These are phyloP conservation scores for Apiospora hydei DNA, from an alignment of 2,329 filamentous ascomycete genomes.

Conservation along the genomic window DNA sequence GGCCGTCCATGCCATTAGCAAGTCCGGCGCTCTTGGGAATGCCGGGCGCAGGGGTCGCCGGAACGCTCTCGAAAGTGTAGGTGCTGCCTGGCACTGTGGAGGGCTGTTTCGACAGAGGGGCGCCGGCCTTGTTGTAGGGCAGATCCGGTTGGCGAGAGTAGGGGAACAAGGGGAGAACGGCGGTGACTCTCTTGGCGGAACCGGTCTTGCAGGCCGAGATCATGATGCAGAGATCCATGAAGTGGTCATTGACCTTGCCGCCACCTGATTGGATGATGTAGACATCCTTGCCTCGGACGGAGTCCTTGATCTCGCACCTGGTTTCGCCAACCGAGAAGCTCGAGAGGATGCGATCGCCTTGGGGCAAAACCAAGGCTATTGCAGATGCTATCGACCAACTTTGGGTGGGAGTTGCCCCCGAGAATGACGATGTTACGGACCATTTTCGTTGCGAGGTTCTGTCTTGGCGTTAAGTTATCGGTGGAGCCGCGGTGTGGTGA, in stretches of 20 bases:
- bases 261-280: slow-evolving; percentile 97
- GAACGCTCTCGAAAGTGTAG: slow-evolving; percentile 92
- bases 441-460: slow-evolving; percentile 53
- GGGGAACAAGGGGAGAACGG: slow-evolving; percentile 92
- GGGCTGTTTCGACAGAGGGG: slow-evolving; percentile 79
- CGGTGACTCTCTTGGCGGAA: slow-evolving; percentile 91
- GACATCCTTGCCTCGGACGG: slow-evolving; percentile 96
- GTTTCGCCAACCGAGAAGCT: slow-evolving; percentile 98
- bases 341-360: slow-evolving; percentile 80
- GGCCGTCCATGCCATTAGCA: slow-evolving; percentile 50
- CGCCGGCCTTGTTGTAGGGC: slow-evolving; percentile 94
- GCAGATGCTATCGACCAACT: slow-evolving; percentile 86
- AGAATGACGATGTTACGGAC: slow-evolving; percentile 95
- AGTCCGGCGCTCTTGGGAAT: slow-evolving; percentile 70
- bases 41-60: slow-evolving; percentile 81
- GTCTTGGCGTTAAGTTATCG: slow-evolving; percentile 4
- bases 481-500: slow-evolving; percentile 12
- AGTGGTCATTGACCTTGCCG: slow-evolving; percentile 92
- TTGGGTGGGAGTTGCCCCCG: slow-evolving; percentile 90
- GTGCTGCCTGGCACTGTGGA: slow-evolving; percentile 59
- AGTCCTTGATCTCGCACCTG: slow-evolving; percentile 94
- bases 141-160: slow-evolving; percentile 97
- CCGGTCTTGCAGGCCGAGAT: slow-evolving; percentile 97
- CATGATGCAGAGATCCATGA: slow-evolving; percentile 97
- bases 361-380: slow-evolving; percentile 89